Base-by-base conservation (phyloP, 352 stramenopile species). In the Phytophthora tentaculata region DNA sequence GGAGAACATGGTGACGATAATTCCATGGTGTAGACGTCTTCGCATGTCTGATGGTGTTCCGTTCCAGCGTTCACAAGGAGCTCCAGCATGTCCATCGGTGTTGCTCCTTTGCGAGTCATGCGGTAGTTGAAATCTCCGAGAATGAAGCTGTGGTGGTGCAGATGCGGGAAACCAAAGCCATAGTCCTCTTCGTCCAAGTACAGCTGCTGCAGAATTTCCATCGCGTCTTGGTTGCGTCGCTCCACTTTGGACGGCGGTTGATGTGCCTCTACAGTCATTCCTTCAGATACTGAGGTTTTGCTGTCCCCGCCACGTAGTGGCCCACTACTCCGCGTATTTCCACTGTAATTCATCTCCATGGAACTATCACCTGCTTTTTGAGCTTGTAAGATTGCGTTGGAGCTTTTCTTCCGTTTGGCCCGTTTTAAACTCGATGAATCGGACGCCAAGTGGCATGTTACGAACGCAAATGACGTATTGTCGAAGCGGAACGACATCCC, bases 91-190 rank as follows among this genome's bases (percentile, higher is more conserved):
- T 91, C 72, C 9, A 58, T 67, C 5, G 83, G 85, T 4, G 72
- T 84, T 13, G 68, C 73, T 0, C 57, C 56, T 56, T 84, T 76
- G 3, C 83, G 72, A 84, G 71, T 74, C 76, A 96, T 86, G 16
- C 91, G 86, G 64, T 97, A 97, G 69, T 97, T 97, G 17, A 97
- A 79, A 71, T 97, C 91, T 5, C 91, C 91, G 5, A 97, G 75
- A 24, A 97, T 85, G 54, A 97, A 94, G 51, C 84, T 94, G 74
- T 97, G 86, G 56, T 97, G 88, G 53, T 95, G 84, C 23, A 95
- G 67, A 37, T 92, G 60, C 17, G 87, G 78, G 39, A 95, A 90
- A 2, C 91, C 89, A 67, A 96, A 94, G n/a, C 85, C 84, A 29
- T 91, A 86, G 64, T 96, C 88, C 50, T 95, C 86, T 67, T 88